Percentiles rank a stretch among this genome's conserved stretches.
phyloP scores from a whole-genome alignment of 2,329 filamentous ascomycete genomes.

The Alternaria brassicae region DNA sequence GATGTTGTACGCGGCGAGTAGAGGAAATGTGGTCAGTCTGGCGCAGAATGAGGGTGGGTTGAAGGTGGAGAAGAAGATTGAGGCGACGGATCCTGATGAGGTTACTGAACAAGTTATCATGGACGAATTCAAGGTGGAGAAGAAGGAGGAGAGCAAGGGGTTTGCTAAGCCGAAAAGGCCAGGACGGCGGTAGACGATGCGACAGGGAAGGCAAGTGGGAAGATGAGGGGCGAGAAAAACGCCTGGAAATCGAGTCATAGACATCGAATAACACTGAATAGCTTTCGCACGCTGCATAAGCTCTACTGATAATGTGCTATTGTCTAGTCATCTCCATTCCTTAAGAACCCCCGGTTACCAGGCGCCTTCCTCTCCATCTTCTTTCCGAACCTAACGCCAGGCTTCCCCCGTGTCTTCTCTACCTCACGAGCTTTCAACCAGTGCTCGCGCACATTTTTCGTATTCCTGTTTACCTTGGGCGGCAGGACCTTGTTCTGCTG shows the following conservation, averaged over 20 bases:
- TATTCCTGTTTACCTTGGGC: conserved; percentile 53
- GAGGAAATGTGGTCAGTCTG: conserved; percentile 66
- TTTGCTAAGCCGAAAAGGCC: conserved; percentile 83
- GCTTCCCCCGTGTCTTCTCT: conserved; percentile 33
- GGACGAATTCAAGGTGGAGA: conserved; percentile 73
- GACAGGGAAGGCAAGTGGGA: not conserved
- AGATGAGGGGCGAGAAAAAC: not conserved
- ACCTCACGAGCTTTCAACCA: conserved; percentile 54
- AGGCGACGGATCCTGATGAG: conserved; percentile 71
- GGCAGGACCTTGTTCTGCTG: conserved; percentile 51
- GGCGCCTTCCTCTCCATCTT: conserved; percentile 41
- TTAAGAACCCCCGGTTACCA: conserved; percentile 42
- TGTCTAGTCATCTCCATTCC: conserved; percentile 34
- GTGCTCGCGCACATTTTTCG: conserved; percentile 47
- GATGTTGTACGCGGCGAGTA: conserved; percentile 79
- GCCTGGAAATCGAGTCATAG: not conserved
- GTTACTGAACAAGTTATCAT: conserved; percentile 71
- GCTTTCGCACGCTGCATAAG: not conserved
- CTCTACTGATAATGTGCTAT: not conserved
- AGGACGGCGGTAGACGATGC: conserved; percentile 59
- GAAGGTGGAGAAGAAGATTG: conserved; percentile 71
- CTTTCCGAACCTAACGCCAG: conserved; percentile 29
- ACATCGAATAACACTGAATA: not conserved
- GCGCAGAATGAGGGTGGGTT: conserved; percentile 72
- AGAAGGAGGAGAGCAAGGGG: conserved; percentile 70